Base-by-base conservation (phyloP, 768 basidiomycete genomes). In the Scleroderma bovista region DNA sequence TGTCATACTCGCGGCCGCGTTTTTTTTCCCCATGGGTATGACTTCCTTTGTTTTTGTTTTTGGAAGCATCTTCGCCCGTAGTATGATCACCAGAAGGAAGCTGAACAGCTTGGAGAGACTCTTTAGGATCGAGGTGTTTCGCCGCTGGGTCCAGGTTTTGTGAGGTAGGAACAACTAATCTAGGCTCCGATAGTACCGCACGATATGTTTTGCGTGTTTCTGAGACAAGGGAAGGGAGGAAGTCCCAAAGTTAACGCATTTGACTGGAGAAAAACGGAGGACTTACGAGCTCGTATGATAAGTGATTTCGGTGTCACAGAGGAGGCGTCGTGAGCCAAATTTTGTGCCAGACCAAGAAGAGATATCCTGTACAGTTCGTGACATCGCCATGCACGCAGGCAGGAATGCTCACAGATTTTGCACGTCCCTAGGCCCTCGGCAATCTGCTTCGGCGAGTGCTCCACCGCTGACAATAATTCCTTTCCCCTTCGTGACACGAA, bases 161-260 rank as follows among this genome's bases (percentile, higher is more conserved):
- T 10, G 40, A 33, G 6, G 20, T 9, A 26, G 44, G 48, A 33
- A 20, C 10, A n/a, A 91, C 74, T 10, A 89, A 62, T 42, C 63
- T 78, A 0, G 89, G 87, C 59, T 88, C 86, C 3, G 88, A 90
- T 19, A 92, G 69, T 1, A 91, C 77, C 0, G 89, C 85, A 6
- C 88, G 79, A 58, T 87, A 90, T 5, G 88, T 90, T 60, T 79
- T 81, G 29, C 90, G 85, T 1, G 88, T 88, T 69, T 88, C 90
- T 91, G 57, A 19, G 22, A 20, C 12, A 38, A 44, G 34, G 19
- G 38, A 19, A 46, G 46, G 20, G 26, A 38, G 31, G 36, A 11
- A n/a, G n/a, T n/a, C n/a, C 19, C 16, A 42, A 19, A 37, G 44
- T 20, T 26, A 42, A 16, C 16, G 16, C 23, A 24, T 31, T 15